Evolutionary conservation across 306 rosid species (phyloP).

Genomic region (Mimosa pudica): DNA sequence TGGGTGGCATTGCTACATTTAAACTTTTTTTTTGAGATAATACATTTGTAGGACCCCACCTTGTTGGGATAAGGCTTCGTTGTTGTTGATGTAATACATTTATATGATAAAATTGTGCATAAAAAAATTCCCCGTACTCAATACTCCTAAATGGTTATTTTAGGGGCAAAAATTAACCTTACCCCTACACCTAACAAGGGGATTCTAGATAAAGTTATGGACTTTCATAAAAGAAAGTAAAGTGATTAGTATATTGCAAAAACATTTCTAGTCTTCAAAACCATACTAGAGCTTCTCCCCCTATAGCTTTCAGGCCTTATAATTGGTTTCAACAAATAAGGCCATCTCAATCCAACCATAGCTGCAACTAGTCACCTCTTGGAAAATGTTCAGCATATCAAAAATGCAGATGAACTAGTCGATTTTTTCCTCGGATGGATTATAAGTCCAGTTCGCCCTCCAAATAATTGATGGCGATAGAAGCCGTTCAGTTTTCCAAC

Average conservation of each 20-base stretch:
- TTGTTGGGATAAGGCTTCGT: too few species aligned
- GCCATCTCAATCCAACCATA: too few species aligned
- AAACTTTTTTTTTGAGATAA: too few species aligned
- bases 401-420: slow-evolving; percentile 49
- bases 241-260: neutral
- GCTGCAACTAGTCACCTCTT: too few species aligned
- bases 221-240: neutral
- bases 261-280: neutral
- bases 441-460: slow-evolving; percentile 82
- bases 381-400: neutral
- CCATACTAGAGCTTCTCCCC: too few species aligned
- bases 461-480: slow-evolving; percentile 65
- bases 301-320: too few species aligned
- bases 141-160: neutral
- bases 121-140: too few species aligned
- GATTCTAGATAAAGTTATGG: neutral
- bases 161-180: neutral
- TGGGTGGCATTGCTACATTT: too few species aligned
- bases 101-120: too few species aligned
- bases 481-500: slow-evolving; percentile 93
- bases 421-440: slow-evolving; percentile 53
- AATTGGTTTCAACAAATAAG: too few species aligned
- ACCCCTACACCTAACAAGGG: neutral
- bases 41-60: too few species aligned
- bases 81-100: too few species aligned